These are phyloP conservation scores for Ogataea nitratoaversa DNA, from an alignment of 805 yeast genomes.

Conservation along the genomic window DNA sequence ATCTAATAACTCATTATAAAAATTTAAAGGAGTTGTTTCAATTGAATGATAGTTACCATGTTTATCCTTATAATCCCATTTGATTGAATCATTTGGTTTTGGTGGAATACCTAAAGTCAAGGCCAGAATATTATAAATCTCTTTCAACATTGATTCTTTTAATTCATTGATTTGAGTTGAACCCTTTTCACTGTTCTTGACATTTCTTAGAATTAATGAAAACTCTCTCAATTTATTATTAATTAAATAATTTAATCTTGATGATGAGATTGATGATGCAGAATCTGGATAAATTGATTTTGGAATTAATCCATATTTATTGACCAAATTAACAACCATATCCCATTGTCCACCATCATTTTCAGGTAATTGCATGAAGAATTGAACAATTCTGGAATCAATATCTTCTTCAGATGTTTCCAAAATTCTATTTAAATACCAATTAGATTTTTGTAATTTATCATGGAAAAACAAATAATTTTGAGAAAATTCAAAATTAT, in stretches of 20 bases:
- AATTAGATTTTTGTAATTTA: conserved; percentile 81
- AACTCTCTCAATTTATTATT: conserved; percentile 73
- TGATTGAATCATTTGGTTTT: conserved; percentile 57
- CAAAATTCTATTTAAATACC: conserved; percentile 69
- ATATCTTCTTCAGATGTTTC: conserved; percentile 63
- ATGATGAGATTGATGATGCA: conserved; percentile 49
- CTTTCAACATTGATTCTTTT: conserved; percentile 45
- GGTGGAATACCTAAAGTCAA: conserved; percentile 79
- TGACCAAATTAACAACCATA: conserved; percentile 73
- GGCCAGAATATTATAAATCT: conserved; percentile 62
- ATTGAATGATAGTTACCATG: conserved; percentile 52
- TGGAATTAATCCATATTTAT: conserved; percentile 80
- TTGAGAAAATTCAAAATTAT: conserved; percentile 74
- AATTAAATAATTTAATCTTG: conserved; percentile 57
- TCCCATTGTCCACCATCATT: conserved; percentile 90
- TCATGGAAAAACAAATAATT: conserved; percentile 80
- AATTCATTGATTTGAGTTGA: conserved; percentile 23
- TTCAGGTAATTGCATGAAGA: conserved; percentile 60
- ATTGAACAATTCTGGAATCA: conserved; percentile 70
- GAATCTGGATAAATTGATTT: conserved; percentile 70
- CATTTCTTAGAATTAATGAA: conserved; percentile 62
- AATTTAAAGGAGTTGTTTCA: conserved; percentile 60
- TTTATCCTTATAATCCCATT: conserved; percentile 76
- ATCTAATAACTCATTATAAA: conserved; percentile 53
- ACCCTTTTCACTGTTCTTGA: conserved; percentile 36